Evolutionary conservation across 306 rosid genomes (phyloP).

Genomic region (Parietaria judaica): DNA sequence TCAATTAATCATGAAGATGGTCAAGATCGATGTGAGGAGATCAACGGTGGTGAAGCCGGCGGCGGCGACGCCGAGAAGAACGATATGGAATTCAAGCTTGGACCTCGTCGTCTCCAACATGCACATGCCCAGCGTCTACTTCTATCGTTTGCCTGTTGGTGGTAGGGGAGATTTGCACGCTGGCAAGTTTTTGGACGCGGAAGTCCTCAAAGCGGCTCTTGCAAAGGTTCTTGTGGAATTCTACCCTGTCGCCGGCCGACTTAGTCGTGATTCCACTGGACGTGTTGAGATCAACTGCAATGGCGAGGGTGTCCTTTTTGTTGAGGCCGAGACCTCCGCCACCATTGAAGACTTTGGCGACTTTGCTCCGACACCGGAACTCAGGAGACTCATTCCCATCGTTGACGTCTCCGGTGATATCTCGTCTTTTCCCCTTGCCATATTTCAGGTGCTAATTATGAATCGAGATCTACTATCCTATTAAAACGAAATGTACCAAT

Average conservation of each 20-base stretch:
- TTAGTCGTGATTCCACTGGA: slow-evolving; percentile 52
- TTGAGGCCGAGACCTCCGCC: slow-evolving; percentile 47
- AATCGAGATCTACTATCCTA: not conserved
- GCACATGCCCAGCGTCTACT: slow-evolving; percentile 74
- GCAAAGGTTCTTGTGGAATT: slow-evolving; percentile 60
- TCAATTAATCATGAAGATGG: slow-evolving; percentile 17
- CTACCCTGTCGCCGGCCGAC: slow-evolving; percentile 77
- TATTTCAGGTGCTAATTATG: slow-evolving; percentile 46
- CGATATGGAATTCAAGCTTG: slow-evolving; percentile 70
- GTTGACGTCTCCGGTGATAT: slow-evolving; percentile 62
- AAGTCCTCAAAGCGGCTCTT: slow-evolving; percentile 45
- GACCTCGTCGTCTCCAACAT: slow-evolving; percentile 58
- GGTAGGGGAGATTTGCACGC: not conserved
- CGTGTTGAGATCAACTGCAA: slow-evolving; percentile 72
- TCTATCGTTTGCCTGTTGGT: slow-evolving; percentile 36
- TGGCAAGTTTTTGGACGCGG: slow-evolving; percentile 37
- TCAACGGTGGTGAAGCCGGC: slow-evolving; percentile 63
- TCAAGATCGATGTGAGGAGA: slow-evolving; percentile 35
- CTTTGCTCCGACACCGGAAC: slow-evolving; percentile 63
- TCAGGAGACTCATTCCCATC: slow-evolving; percentile 60
- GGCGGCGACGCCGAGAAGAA: slow-evolving; percentile 37
- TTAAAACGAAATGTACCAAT: not conserved
- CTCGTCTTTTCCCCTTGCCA: slow-evolving; percentile 47
- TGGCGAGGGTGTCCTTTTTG: slow-evolving; percentile 66
- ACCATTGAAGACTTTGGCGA: slow-evolving; percentile 66